Conservation (phyloP, 1,284 basidiomycete species). For the Sphagnurus paluster region DNA sequence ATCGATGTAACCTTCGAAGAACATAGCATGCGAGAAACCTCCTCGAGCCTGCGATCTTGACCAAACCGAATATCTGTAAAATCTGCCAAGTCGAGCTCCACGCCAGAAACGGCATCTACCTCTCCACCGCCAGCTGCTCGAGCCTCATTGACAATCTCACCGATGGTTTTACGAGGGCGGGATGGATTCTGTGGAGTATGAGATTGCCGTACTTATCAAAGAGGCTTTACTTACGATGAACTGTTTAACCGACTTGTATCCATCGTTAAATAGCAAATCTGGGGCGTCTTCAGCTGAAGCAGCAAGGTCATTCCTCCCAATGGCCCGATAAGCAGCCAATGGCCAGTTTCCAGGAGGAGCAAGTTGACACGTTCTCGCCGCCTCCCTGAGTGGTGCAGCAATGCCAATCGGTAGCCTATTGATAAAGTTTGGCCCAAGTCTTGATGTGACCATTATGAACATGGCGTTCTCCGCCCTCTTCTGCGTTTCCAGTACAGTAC, state of each 20-base stretch:
- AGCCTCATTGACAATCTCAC: constrained; percentile 49
- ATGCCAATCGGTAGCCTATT: constrained; percentile 70
- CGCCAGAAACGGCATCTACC: constrained; percentile 58
- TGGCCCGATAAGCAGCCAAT: constrained; percentile 67
- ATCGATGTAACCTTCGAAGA: constrained; percentile 72
- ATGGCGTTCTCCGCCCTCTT: constrained; percentile 69
- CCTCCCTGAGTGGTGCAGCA: constrained; percentile 81
- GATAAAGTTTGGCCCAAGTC: constrained; percentile 50
- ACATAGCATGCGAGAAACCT: constrained; percentile 85
- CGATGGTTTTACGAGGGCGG: constrained; percentile 49
- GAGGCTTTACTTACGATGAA: constrained; percentile 49
- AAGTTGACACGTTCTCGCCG: constrained; percentile 77
- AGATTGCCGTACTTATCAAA: constrained; percentile 3
- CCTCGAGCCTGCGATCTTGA: constrained; percentile 82
- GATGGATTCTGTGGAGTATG: constrained; percentile 44
- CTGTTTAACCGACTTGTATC: constrained; percentile 56
- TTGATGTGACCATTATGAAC: constrained; percentile 53
- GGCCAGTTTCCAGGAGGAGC: constrained; percentile 77
- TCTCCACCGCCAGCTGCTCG: constrained; percentile 53
- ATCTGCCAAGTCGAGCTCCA: constrained; percentile 69
- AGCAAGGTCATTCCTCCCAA: constrained; percentile 82
- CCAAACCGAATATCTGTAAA: constrained; percentile 85
- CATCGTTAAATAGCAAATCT: constrained; percentile 45
- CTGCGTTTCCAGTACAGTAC: constrained; percentile 45
- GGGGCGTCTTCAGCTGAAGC: constrained; percentile 48